These are phyloP conservation scores for Plasmodium gaboni DNA, from an alignment of 169 alveolate genomes.

Conservation along the genomic window DNA sequence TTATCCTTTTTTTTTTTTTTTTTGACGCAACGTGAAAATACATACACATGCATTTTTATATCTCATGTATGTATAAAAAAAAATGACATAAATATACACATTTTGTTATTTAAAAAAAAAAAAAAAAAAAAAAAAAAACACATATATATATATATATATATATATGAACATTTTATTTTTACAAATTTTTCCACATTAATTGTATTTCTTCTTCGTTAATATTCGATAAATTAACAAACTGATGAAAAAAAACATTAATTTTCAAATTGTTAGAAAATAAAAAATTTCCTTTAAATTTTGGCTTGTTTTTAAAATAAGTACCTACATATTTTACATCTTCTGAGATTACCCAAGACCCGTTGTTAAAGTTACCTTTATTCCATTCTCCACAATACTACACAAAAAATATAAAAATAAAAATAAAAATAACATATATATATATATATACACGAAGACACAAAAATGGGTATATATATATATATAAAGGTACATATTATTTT, in stretches of 20 bases:
- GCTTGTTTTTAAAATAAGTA: constrained; percentile 36
- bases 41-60: no score
- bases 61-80: no score
- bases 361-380: constrained; percentile 44
- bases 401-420: neutral
- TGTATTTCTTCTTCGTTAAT: constrained; percentile 2
- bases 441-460: neutral
- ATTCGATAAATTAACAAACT: constrained; percentile 12
- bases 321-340: constrained; percentile 46
- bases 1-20: no score
- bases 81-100: no score
- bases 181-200: constrained; percentile 5
- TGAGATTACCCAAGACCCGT: constrained; percentile 46
- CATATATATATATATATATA: no score
- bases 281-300: constrained; percentile 33
- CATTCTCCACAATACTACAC: constrained; percentile 83
- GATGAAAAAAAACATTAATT: constrained; percentile 44
- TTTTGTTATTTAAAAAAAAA: no score
- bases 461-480: neutral
- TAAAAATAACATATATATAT: neutral
- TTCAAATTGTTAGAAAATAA: constrained; percentile 27
- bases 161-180: no score
- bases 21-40: no score
- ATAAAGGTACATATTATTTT: neutral
- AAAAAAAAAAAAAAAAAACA: no score